Evolutionary conservation across 2,329 filamentous ascomycete species (phyloP).

Genomic region (Cercospora sojina): DNA sequence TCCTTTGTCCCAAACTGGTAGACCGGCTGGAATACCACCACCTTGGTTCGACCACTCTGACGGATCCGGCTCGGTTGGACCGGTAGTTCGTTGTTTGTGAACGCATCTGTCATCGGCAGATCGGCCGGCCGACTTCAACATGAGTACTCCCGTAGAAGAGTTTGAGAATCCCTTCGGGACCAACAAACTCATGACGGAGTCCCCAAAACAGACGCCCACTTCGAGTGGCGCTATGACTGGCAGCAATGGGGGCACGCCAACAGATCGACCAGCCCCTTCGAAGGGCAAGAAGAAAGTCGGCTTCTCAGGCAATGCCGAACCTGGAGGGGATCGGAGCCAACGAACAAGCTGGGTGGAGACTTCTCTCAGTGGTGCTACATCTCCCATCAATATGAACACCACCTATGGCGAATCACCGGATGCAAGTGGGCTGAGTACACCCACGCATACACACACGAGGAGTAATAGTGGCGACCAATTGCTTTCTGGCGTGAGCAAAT

Average conservation of each 20-base stretch:
- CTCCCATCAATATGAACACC: constrained; percentile 20
- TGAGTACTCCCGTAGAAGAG: constrained; percentile 29
- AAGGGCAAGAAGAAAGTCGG: constrained; percentile 31
- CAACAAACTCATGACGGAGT: constrained; percentile 9
- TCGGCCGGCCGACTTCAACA: neutral
- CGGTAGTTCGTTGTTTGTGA: constrained; percentile 4
- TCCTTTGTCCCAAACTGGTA: constrained; percentile 11
- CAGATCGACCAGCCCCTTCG: constrained; percentile 14
- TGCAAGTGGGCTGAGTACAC: constrained; percentile 24
- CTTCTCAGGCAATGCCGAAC: constrained; percentile 25
- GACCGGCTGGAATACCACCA: neutral
- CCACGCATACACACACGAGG: constrained; percentile 21
- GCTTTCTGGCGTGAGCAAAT: constrained; percentile 23
- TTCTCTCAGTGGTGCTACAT: constrained; percentile 15
- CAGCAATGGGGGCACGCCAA: constrained; percentile 21
- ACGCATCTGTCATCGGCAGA: neutral
- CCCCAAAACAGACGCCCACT: constrained; percentile 15
- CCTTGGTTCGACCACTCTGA: neutral
- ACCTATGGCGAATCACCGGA: constrained; percentile 20
- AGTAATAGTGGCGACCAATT: constrained; percentile 22
- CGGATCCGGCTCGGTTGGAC: constrained; percentile 3
- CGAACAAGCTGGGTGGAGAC: constrained; percentile 24
- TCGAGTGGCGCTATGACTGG: constrained; percentile 24
- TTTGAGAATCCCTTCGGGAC: constrained; percentile 26
- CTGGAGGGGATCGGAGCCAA: constrained; percentile 16